Conservation (phyloP, 352 stramenopile species). For the Pythium guiyangense region DNA sequence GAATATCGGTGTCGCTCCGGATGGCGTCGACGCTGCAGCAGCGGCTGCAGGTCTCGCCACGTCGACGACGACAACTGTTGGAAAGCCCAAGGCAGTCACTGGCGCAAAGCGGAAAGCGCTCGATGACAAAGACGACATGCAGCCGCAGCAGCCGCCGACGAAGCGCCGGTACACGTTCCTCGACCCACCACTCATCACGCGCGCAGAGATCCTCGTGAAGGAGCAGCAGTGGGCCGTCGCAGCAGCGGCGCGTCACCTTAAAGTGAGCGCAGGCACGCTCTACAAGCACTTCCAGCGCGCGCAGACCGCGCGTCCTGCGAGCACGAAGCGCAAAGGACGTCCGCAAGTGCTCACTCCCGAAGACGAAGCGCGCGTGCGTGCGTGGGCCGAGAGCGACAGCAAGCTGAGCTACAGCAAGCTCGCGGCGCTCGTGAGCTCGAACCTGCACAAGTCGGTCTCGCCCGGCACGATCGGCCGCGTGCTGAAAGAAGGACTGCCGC, state of each 20-base stretch:
- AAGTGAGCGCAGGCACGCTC: conserved; percentile 10
- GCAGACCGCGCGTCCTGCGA: conserved; percentile 1
- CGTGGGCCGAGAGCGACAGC: conserved; percentile 4
- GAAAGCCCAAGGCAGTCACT: not conserved
- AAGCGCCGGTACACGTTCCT: conserved; percentile 9
- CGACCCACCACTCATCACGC: conserved; percentile 8
- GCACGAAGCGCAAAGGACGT: conserved; percentile 8
- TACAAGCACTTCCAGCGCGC: conserved; percentile 11
- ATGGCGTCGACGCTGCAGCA: not conserved
- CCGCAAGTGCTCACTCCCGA: conserved; percentile 7
- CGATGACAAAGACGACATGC: not conserved
- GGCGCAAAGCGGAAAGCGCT: conserved; percentile 1
- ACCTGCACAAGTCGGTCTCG: conserved; percentile 8
- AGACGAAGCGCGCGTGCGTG: conserved; percentile 5
- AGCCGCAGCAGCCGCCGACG: not conserved
- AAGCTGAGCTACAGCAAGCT: conserved; percentile 10
- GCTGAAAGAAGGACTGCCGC: conserved; percentile 5
- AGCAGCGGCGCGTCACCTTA: conserved; percentile 8
- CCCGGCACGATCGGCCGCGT: conserved; percentile 9
- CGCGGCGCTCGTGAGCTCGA: conserved; percentile 4
- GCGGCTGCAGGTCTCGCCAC: not conserved
- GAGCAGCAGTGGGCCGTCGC: conserved; percentile 8
- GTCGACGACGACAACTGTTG: not conserved
- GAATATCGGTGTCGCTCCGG: not conserved
- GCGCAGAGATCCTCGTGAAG: conserved; percentile 8